These are phyloP conservation scores for Leishmania guyanensis DNA, from an alignment of 208 protist genomes.

Conservation along the genomic window DNA sequence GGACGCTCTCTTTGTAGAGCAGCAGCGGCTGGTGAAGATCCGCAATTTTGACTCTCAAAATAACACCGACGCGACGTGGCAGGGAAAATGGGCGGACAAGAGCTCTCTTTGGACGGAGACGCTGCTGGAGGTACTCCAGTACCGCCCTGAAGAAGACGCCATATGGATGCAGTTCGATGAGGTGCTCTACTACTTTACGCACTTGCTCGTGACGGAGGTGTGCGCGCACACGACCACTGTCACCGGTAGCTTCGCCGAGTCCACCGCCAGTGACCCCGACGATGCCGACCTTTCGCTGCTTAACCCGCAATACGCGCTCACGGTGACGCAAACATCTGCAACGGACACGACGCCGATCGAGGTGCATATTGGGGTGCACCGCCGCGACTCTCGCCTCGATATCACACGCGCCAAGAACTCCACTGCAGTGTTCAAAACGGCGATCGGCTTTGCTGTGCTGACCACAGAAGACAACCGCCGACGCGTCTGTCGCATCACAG, in stretches of 20 bases:
- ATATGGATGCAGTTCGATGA: constrained; percentile 85
- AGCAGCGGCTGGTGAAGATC: constrained; percentile 78
- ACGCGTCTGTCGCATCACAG: constrained; percentile 41
- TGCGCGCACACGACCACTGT: constrained; percentile 22
- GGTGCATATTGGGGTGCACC: constrained; percentile 73
- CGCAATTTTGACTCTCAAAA: constrained; percentile 55
- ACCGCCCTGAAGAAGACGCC: constrained; percentile 21
- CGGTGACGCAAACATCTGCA: constrained; percentile 6
- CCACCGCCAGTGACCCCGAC: constrained; percentile 16
- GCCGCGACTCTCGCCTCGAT: constrained; percentile 66
- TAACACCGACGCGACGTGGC: constrained; percentile 41
- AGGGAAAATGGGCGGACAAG: constrained; percentile 61
- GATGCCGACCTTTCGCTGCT: constrained; percentile 19
- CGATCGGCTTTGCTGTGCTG: constrained; percentile 67
- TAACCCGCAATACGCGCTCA: constrained; percentile 61
- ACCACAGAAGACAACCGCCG: constrained; percentile 56
- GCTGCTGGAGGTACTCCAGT: constrained; percentile 31
- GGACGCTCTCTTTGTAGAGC: constrained; percentile 74
- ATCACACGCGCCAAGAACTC: constrained; percentile 55
- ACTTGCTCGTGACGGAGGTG: constrained; percentile 65
- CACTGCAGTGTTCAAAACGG: constrained; percentile 47
- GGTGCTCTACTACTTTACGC: constrained; percentile 86
- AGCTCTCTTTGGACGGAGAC: constrained; percentile 56
- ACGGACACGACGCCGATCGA: constrained; percentile 29
- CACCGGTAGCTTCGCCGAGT: constrained; percentile 37